Evolutionary conservation across 2,329 filamentous ascomycete genomes (phyloP).

Genomic region (Orbilia blumenaviensis): DNA sequence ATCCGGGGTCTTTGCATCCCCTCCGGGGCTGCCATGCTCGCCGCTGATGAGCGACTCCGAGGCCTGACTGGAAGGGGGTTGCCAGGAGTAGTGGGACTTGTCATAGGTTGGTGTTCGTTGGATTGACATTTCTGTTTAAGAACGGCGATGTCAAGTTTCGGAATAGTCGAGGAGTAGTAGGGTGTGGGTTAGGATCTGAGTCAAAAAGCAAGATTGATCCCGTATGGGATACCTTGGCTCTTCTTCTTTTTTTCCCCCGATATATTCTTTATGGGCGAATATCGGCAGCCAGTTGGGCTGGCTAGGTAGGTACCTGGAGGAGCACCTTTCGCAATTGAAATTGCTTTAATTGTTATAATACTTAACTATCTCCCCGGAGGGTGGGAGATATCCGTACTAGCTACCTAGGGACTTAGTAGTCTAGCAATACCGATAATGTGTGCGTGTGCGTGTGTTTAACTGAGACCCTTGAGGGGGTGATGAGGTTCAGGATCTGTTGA

Average conservation of each 20-base stretch:
- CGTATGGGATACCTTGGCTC: slow-evolving; percentile 37
- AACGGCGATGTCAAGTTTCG: slow-evolving; percentile 36
- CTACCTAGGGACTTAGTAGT: too few relatives aligned
- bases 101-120: slow-evolving; percentile 43
- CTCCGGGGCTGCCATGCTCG: slow-evolving; percentile 21
- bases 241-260: too few relatives aligned
- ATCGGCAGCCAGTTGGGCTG: too few relatives aligned
- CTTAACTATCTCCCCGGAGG: neutral
- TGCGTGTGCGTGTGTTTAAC: too few relatives aligned
- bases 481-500: neutral
- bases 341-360: too few relatives aligned
- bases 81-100: slow-evolving; percentile 55
- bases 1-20: slow-evolving; percentile 9
- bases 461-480: too few relatives aligned
- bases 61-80: slow-evolving; percentile 54
- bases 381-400: neutral
- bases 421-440: too few relatives aligned
- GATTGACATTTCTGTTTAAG: slow-evolving; percentile 36
- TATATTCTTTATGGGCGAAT: slow-evolving; percentile 8
- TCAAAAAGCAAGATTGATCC: slow-evolving; percentile 23
- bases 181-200: slow-evolving; percentile 22
- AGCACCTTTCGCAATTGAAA: slow-evolving; percentile 1
- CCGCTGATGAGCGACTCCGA: slow-evolving; percentile 54
- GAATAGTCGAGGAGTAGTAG: slow-evolving; percentile 22
- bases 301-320: neutral